Conservation (phyloP, 768 basidiomycete genomes). For the Lentinula guzmanii region DNA sequence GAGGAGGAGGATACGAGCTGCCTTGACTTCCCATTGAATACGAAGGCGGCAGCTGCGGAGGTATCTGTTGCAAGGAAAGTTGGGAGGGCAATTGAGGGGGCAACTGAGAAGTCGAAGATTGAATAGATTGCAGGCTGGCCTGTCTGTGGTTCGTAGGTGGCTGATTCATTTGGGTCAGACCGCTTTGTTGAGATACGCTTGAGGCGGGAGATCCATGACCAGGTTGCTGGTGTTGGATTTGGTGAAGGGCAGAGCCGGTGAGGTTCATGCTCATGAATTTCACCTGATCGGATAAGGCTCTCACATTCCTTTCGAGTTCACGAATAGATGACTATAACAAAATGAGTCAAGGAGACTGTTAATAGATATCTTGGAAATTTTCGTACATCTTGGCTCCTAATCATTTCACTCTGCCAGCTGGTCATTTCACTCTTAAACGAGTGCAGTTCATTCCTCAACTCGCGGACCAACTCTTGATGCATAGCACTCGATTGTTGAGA, state of each 20-base stretch:
- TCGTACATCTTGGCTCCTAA: constrained; percentile 74
- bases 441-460: constrained; percentile 70
- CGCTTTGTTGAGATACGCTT: constrained; percentile 24
- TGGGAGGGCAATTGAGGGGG: background rate
- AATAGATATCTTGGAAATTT: background rate
- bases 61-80: background rate
- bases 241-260: constrained; percentile 29
- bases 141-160: constrained; percentile 38
- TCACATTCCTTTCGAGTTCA: constrained; percentile 75
- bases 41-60: background rate
- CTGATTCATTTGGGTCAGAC: constrained; percentile 24
- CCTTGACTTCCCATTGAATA: constrained; percentile 14
- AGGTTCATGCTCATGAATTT: constrained; percentile 68
- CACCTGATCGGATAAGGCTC: constrained; percentile 73
- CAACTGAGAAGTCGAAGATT: background rate
- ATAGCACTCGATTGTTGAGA: constrained; percentile 67
- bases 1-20: constrained; percentile 22
- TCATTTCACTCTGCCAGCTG: constrained; percentile 74
- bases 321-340: constrained; percentile 58
- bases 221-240: constrained; percentile 34
- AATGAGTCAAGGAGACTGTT: background rate
- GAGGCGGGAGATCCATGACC: constrained; percentile 35
- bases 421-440: constrained; percentile 75
- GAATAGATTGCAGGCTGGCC: constrained; percentile 28
- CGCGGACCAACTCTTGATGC: constrained; percentile 76